Percentiles rank a stretch among this genome's conserved stretches.
Evolutionary conservation across 2,329 filamentous ascomycete genomes (phyloP).

Genomic region (Curvularia sp.): DNA sequence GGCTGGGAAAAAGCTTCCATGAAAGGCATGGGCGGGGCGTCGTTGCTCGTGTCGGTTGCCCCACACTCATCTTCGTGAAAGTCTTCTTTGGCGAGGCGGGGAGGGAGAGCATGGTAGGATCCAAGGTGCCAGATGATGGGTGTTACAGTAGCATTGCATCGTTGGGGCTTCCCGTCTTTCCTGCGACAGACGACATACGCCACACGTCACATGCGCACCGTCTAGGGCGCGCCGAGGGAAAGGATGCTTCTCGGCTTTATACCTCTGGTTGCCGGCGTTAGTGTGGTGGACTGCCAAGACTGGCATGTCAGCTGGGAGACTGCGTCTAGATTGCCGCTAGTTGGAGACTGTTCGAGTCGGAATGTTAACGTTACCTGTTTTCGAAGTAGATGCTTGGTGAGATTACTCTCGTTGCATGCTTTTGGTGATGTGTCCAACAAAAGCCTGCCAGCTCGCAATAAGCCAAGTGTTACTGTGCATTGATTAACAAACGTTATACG

Average conservation of each 20-base stretch:
- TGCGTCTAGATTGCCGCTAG: not conserved
- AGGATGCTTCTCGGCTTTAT: not conserved
- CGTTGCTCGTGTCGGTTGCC: not conserved
- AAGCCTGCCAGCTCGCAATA: not conserved
- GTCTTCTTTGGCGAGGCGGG: no score
- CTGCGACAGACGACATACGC: not conserved
- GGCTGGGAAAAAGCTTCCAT: not conserved
- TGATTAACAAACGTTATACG: not conserved
- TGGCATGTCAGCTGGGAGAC: not conserved
- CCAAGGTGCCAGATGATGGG: not conserved
- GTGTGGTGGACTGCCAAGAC: not conserved
- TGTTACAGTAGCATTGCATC: conserved; percentile 4
- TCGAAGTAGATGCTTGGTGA: not conserved
- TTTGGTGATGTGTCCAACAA: not conserved
- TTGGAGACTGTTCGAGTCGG: not conserved
- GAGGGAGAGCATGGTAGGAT: not conserved
- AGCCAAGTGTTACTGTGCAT: not conserved
- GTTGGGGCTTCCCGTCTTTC: not conserved
- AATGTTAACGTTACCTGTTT: not conserved
- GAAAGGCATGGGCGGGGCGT: not conserved
- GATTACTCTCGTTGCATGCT: not conserved
- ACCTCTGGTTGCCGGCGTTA: not conserved
- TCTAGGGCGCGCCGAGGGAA: not conserved
- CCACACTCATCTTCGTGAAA: not conserved
- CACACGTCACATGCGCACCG: not conserved